Evolutionary conservation across 148 eudicot species (phyloP), one percentile per base, ranked within the genome.

Genomic region (Linanthus parryae): DNA sequence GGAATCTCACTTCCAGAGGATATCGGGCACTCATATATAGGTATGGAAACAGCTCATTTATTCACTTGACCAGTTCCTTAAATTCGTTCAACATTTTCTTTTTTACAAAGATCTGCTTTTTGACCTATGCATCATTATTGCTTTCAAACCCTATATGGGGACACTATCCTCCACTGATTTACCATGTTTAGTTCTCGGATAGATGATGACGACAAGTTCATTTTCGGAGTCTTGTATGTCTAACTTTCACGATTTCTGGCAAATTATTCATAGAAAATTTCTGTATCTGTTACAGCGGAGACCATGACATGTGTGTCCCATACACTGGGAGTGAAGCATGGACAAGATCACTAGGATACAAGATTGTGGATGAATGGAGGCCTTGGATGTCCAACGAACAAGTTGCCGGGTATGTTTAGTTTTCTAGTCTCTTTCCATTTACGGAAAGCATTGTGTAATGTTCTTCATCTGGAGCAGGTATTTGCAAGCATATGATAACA

Each of bases 241-340:
- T 47, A 25, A 2, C 28, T 6, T 17, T 1, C 52, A 22, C 28
- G 12, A 26, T 44, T 44, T 10, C 23, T 44, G 8, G 15, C 31
- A 7, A 28, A 28, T 18, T 35, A 22, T 52, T 3, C 20, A 18
- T 31, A 17, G 11, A 14, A 30, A n/a, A 17, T 28, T 49, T 2
- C 12, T 5, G 28, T 42, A 28, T n/a, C 21, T 48, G 11, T 59
- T 44, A 55, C 82, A 89, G 97, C 26, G 97, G 97, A 36, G 97
- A 89, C 58, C 90, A 89, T 56, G 97, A 89, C 67, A 82, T 89
- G 97, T 80, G 87, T 56, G 97, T 89, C n/a, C 97, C 97, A 13
- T 82, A 61, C 61, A 84, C 94, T 13, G 97, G 95, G 18, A 79
- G 69, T 9, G 79, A 85, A 67, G 85, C 94, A 45, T 89, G 97